Evolutionary conservation across 2,329 filamentous ascomycete species (phyloP).

Genomic region (Xylariaceae sp.): DNA sequence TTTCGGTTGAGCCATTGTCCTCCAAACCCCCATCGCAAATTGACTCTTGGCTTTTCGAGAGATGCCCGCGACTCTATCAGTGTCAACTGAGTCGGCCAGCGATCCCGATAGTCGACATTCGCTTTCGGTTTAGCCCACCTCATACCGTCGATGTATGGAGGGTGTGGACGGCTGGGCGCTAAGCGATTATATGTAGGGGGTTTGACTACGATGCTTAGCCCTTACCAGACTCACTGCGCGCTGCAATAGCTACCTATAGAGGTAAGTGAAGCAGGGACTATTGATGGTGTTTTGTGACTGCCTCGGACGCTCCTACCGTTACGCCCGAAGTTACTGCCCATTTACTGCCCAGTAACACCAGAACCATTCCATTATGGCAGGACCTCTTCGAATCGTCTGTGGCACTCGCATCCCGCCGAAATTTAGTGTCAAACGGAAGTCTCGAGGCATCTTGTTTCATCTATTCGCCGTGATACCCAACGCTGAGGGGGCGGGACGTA

Average conservation of each 20-base stretch:
- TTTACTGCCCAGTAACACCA: too few relatives aligned
- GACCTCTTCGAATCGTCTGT: too few relatives aligned
- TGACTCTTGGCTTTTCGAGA: conserved; percentile 12
- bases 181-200: not conserved
- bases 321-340: too few relatives aligned
- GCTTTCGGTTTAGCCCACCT: conserved; percentile 7
- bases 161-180: not conserved
- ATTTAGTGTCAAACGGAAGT: not conserved
- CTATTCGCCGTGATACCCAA: too few relatives aligned
- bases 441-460: not conserved
- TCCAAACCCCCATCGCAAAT: conserved; percentile 19
- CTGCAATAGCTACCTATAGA: too few relatives aligned
- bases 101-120: conserved; percentile 25
- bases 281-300: too few relatives aligned
- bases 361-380: too few relatives aligned
- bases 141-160: conserved; percentile 6
- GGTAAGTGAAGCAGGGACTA: not conserved
- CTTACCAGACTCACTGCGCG: not conserved
- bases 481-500: too few relatives aligned
- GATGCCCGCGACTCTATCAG: conserved; percentile 21
- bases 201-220: not conserved
- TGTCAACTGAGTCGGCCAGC: conserved; percentile 30
- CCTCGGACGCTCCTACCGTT: too few relatives aligned
- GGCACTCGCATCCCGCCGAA: not conserved
- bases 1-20: conserved; percentile 1